Base-by-base conservation (phyloP, 805 yeast genomes). In the Cyberlindnera euphorbiiphila region DNA sequence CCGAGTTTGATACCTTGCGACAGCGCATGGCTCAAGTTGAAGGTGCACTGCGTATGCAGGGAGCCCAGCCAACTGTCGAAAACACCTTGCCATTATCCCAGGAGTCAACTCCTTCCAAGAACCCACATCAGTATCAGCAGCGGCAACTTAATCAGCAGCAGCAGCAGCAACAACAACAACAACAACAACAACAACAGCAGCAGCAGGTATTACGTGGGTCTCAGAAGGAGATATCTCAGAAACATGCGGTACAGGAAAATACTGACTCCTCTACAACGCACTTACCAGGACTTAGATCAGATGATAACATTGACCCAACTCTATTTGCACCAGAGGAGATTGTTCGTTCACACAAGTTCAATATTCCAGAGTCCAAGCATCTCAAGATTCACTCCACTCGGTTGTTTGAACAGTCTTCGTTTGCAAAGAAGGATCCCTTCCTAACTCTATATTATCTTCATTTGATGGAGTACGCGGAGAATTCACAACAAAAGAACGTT, bases 391-490 rank as follows among this genome's bases (percentile, higher is more conserved):
- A 50, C 14, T 32, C 44, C 15, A 36, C 39, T 15, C 58, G 60
- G 2, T 18, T 55, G 20, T 54, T 53, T 36, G 51, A 44, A n/a
- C 24, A 34, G 6, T 39, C 36, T 4, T 28, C 51, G 1, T 13
- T 46, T 12, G 32, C 41, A 5, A 48, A 50, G 26, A 54, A 43
- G 30, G 60, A 55, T 34, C 26, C 23, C 3, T 39, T 45, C 25
- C 37, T 38, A 22, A 37, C 50, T 0, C 14, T 49, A 15, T 46
- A 46, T 24, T 39, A 41, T 16, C 22, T 45, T 31, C 43, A 48
- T 24, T 17, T 50, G 15, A 25, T 42, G 17, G 39, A 38, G 18
- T 32, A 43, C 17, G 38, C 36, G 1, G 42, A 40, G 11, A n/a
- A 25, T 10, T 9, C n/a, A n/a, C n/a, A 15, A 3, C 20, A 20